Conservation (phyloP, 257 asterid species). For the Nicotiana sylvestris region DNA sequence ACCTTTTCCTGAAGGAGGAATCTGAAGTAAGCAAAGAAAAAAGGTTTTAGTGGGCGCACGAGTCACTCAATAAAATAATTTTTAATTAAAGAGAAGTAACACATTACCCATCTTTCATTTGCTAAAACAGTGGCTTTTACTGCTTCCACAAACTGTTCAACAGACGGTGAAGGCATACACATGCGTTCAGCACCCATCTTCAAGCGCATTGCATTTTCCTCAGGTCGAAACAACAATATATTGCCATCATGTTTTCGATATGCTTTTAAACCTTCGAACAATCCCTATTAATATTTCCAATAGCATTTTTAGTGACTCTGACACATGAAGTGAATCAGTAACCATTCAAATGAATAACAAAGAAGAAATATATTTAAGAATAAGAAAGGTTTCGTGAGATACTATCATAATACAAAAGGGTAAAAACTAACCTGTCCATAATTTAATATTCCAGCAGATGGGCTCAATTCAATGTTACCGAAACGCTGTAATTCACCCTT, state of each 20-base stretch:
- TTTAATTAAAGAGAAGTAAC: background rate
- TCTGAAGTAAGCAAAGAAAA: conserved; percentile 41
- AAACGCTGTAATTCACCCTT: conserved; percentile 76
- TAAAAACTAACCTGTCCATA: conserved; percentile 80
- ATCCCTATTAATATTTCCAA: conserved; percentile 46
- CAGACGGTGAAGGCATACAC: conserved; percentile 97
- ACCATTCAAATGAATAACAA: background rate
- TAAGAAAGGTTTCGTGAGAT: background rate
- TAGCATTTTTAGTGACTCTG: background rate
- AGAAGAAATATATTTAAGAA: background rate
- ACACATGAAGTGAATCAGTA: background rate
- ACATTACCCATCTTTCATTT: conserved; percentile 89
- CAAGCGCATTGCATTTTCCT: conserved; percentile 72
- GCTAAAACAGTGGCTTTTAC: conserved; percentile 85
- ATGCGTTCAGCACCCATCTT: conserved; percentile 89
- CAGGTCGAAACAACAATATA: conserved; percentile 82
- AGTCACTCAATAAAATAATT: background rate
- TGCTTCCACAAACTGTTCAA: conserved; percentile 85
- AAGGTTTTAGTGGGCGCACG: background rate
- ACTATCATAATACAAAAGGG: background rate
- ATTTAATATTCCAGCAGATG: conserved; percentile 86
- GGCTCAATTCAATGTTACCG: conserved; percentile 94
- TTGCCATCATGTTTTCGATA: conserved; percentile 72
- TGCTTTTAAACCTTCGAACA: conserved; percentile 92
- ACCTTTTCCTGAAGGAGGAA: conserved; percentile 97